Evolutionary conservation across 805 yeast genomes (phyloP), one percentile per base, ranked within the genome.

Genomic region (Zygoascus tannicola): DNA sequence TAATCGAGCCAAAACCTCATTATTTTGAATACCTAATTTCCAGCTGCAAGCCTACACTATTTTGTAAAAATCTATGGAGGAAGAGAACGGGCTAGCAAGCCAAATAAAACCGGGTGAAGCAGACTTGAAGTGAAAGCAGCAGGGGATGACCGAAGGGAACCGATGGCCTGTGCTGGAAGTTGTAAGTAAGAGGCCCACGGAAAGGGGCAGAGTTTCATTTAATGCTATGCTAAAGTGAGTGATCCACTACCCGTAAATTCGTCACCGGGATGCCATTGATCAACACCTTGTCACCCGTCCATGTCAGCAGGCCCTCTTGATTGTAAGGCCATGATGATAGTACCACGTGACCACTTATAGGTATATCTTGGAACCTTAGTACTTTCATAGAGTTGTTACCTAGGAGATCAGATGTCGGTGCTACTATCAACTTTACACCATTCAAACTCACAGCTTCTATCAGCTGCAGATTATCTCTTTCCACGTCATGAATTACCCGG

Each of bases 361-460:
- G 32, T 5, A 37, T 37, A 12, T 37, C 22, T 14, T 37, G 40
- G 18, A 37, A 37, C 40, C 10, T 37, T 15, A 22, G 30, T 15
- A 37, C 32, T 23, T 23, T 37, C 8, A 26, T 32, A 4, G 26
- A 8, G 30, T 26, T 26, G 12, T 26, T 26, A 12, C 30, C 30
- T 7, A 8, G 12, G 7, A 26, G 7, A 12, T 26, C 30, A 12
- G 30, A 26, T 8, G 10, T 26, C 7, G 12, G 30, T 12, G 30
- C 7, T 12, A 37, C 30, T 15, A 28, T 41, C 44, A 44, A 22
- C 22, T 33, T 28, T 20, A 47, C 41, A 2, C 50, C 50, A 22
- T 41, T 35, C 22, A 47, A 26, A 21, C 26, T 45, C 22, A 21
- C 38, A 8, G 45, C 35, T 18, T 37, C 44, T n/a, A 41, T 35